Percentiles rank a stretch among this genome's conserved stretches.
Conservation (phyloP, 768 basidiomycete genomes). For the Suillus luteus region DNA sequence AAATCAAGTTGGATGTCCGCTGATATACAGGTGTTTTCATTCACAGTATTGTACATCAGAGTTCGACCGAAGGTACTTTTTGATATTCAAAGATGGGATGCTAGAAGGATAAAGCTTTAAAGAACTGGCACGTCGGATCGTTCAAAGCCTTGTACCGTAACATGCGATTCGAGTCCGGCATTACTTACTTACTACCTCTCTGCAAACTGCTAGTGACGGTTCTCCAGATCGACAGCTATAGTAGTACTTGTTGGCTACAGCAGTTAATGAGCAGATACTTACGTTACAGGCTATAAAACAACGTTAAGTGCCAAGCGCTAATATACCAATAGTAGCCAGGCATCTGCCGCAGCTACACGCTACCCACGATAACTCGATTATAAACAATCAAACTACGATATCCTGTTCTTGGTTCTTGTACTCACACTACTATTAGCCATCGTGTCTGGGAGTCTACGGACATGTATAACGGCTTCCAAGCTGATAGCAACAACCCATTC, state of each 20-base stretch:
- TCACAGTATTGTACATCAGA: neutral
- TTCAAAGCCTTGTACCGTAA: too few relatives aligned
- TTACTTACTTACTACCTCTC: too few relatives aligned
- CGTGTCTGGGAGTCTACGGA: neutral
- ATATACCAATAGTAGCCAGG: neutral
- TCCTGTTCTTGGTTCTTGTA: neutral
- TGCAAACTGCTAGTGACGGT: too few relatives aligned
- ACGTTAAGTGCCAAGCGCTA: neutral
- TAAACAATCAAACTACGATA: neutral
- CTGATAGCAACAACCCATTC: slow-evolving; percentile 64
- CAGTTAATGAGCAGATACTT: neutral
- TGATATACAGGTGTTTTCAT: neutral
- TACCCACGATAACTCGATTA: neutral
- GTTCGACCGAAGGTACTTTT: neutral
- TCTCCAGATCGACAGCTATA: too few relatives aligned
- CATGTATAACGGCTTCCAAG: slow-evolving; percentile 9
- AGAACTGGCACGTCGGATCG: too few relatives aligned
- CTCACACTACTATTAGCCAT: neutral
- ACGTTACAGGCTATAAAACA: neutral
- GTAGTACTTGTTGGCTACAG: too few relatives aligned
- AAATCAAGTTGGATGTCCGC: neutral
- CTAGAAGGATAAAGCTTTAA: too few relatives aligned
- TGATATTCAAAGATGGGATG: neutral
- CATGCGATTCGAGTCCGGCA: too few relatives aligned
- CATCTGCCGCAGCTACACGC: neutral